These are phyloP conservation scores for Leishmania mexicana DNA, from an alignment of 208 protist species.

Conservation along the genomic window DNA sequence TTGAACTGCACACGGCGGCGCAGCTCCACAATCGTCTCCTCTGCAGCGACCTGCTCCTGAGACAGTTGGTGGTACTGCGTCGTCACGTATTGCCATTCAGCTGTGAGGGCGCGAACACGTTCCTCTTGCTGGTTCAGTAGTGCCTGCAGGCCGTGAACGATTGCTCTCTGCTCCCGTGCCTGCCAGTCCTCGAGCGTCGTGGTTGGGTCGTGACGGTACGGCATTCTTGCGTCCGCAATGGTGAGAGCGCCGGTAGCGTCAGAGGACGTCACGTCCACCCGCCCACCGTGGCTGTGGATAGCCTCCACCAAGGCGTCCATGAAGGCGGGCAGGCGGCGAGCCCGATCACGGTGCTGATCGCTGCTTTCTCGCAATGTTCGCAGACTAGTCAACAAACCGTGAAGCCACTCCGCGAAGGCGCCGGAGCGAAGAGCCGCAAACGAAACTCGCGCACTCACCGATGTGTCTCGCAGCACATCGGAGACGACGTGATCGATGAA, in stretches of 20 bases:
- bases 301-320: conserved; percentile 46
- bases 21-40: conserved; percentile 70
- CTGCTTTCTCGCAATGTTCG: not conserved
- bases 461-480: conserved; percentile 11
- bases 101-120: conserved; percentile 1
- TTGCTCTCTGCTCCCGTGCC: conserved; percentile 17
- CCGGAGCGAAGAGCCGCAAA: conserved; percentile 18
- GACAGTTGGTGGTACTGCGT: conserved; percentile 56
- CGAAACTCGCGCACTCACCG: not conserved
- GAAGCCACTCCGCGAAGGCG: conserved; percentile 22
- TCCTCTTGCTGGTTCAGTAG: conserved; percentile 23
- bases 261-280: conserved; percentile 24
- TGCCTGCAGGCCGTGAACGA: conserved; percentile 38
- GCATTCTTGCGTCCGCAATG: not conserved
- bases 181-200: conserved; percentile 8
- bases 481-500: conserved; percentile 14
- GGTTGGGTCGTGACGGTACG: not conserved
- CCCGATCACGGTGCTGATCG: conserved; percentile 8
- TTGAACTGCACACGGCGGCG: conserved; percentile 77
- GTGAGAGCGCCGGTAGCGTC: not conserved
- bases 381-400: conserved; percentile 20
- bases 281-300: conserved; percentile 46
- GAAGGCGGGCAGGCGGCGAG: conserved; percentile 24
- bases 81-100: conserved; percentile 54
- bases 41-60: conserved; percentile 58